Base-by-base conservation (phyloP, 192 early-diverging fungal genomes). In the Entophlyctis luteolus region DNA sequence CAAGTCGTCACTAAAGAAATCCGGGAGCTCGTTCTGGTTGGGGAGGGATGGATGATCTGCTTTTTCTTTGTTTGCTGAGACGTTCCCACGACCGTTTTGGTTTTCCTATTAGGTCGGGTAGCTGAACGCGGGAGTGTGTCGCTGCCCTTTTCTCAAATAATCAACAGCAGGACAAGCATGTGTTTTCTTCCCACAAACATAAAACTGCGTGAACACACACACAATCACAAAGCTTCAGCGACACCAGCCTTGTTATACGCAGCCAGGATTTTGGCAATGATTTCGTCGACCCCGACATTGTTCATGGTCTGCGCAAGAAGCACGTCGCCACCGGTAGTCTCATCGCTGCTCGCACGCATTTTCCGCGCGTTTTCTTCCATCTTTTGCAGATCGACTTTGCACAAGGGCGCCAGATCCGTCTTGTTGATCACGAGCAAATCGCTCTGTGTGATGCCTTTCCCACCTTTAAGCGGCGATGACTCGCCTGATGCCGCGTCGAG, bases 401-500 rank as follows among this genome's bases (percentile, higher is more conserved):
- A 88, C 29, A 88, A 87, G 39, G 80, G 77, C 23, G 96, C 96
- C n/a, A 98, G 74, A 73, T 98, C 96, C 3, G 93, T 96, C 87
- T 98, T 98, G 81, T 98, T 98, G 75, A 98, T 86, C 36, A 98
- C 84, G 37, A 98, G 82, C 35, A 98, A 82, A 70, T 98, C 96
- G 59, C 89, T 90, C 73, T 95, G 92, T 4, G 93, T 96, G 59
- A 96, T 95, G 60, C 96, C 96, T 91, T 93, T 93, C 10, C 96
- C 95, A 48, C 96, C 96, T 80, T 98, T 98, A 37, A 93, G 86
- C 38, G 96, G 94, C 36, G 95, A 86, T 74, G 96, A 94, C 69
- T 95, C 93, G 49, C 96, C 96, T 62, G 93, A 92, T 29, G 92
- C 90, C 33, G 95, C 93, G 72, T 98, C 96, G 72, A 98, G 95